phyloP scores from a whole-genome alignment of 306 rosid species.

The Vachellia pachyceras region DNA sequence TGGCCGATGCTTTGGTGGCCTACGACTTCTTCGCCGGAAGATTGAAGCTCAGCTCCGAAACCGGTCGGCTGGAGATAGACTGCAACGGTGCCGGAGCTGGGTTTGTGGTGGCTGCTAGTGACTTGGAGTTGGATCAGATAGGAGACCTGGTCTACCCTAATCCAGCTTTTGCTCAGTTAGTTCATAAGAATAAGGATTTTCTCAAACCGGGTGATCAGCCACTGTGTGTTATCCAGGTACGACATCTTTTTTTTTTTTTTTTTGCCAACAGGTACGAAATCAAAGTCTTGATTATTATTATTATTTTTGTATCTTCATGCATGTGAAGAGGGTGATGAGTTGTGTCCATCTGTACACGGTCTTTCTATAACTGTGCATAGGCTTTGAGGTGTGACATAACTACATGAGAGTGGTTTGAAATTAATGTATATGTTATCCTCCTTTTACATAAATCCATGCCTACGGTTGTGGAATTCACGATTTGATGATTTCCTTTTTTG shows the following conservation, averaged over 20 bases:
- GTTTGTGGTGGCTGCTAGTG: slow-evolving; percentile 69
- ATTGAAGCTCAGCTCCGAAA: slow-evolving; percentile 46
- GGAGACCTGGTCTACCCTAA: slow-evolving; percentile 77
- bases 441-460: not conserved
- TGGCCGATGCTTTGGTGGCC: slow-evolving; percentile 52
- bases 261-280: too few relatives aligned
- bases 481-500: not conserved
- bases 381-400: not conserved
- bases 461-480: not conserved
- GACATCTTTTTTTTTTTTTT: too few relatives aligned
- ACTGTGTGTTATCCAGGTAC: slow-evolving; percentile 69
- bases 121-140: slow-evolving; percentile 55
- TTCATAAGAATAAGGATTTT: slow-evolving; percentile 50
- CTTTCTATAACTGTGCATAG: not conserved
- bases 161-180: slow-evolving; percentile 66
- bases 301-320: not conserved
- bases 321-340: not conserved
- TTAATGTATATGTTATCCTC: not conserved
- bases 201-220: slow-evolving; percentile 55
- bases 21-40: slow-evolving; percentile 77
- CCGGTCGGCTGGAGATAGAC: slow-evolving; percentile 63
- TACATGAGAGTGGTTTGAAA: not conserved
- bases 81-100: slow-evolving; percentile 69
- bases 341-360: not conserved
- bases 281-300: not conserved